Evolutionary conservation across 768 basidiomycete genomes (phyloP).

Genomic region (Lactifluus volemus): DNA sequence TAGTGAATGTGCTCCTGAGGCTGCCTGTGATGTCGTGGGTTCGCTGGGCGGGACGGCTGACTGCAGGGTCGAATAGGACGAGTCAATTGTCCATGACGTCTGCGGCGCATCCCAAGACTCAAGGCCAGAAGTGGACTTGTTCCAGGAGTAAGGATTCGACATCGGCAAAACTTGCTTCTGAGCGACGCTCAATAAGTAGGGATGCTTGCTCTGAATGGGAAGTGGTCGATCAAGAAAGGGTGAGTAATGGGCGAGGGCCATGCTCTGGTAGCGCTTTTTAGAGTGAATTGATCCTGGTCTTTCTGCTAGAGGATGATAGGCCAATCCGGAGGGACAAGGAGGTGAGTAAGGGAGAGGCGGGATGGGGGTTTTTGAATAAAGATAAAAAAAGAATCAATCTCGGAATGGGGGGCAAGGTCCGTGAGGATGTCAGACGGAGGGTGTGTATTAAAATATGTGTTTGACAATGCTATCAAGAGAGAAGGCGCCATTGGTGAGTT

Average conservation of each 20-base stretch:
- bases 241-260: conserved; percentile 19
- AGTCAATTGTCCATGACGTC: conserved; percentile 19
- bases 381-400: conserved; percentile 7
- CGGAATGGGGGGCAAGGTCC: conserved; percentile 10
- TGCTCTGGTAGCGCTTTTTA: conserved; percentile 14
- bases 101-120: conserved; percentile 11
- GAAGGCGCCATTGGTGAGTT: conserved; percentile 4
- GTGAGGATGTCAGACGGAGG: conserved; percentile 5
- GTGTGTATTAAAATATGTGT: conserved; percentile 14
- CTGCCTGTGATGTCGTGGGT: conserved; percentile 3
- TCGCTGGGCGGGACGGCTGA: conserved; percentile 13
- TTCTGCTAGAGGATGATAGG: background rate
- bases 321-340: background rate
- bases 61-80: conserved; percentile 18
- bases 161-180: conserved; percentile 9
- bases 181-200: conserved; percentile 11
- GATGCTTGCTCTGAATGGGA: conserved; percentile 17
- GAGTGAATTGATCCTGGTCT: background rate
- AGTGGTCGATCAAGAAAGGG: conserved; percentile 15
- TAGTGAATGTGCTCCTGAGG: conserved; percentile 5
- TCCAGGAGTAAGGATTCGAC: conserved; percentile 16
- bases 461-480: conserved; percentile 5
- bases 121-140: conserved; percentile 12
- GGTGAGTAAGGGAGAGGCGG: background rate
- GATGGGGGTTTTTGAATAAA: conserved; percentile 1